Conservation (phyloP, 352 stramenopile species). For the Pythium brachiatum region DNA sequence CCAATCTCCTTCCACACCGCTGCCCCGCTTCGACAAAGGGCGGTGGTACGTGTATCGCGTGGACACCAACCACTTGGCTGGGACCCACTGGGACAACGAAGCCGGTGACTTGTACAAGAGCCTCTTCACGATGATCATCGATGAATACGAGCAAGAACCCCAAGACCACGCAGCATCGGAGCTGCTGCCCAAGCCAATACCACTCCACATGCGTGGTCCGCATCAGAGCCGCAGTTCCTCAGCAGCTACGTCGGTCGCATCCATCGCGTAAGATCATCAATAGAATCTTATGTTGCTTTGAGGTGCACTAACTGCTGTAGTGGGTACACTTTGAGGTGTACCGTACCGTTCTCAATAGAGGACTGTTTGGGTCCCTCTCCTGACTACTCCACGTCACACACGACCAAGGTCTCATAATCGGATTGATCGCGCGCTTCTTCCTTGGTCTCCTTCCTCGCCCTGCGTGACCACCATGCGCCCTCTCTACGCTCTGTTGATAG, state of each 20-base stretch:
- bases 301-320: background rate
- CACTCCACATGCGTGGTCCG: background rate
- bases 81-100: constrained; percentile 67
- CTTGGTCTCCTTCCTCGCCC: background rate
- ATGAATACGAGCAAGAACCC: constrained; percentile 51
- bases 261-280: background rate
- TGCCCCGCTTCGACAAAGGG: constrained; percentile 46
- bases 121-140: constrained; percentile 64
- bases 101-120: constrained; percentile 62
- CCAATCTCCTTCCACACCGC: background rate
- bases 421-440: background rate
- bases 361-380: background rate
- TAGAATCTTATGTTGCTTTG: background rate
- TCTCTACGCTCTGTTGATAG: constrained; percentile 4
- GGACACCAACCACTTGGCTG: constrained; percentile 69
- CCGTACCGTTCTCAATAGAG: background rate
- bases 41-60: constrained; percentile 82
- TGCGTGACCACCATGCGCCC: constrained; percentile 5
- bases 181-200: background rate
- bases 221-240: background rate
- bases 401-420: background rate
- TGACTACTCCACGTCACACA: background rate
- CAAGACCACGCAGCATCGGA: background rate
- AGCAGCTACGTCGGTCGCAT: background rate
- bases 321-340: background rate